Percentiles rank a stretch among this genome's conserved stretches.
These are phyloP conservation scores for Elasticomyces elasticus DNA, from an alignment of 495 filamentous ascomycete species.

Conservation along the genomic window DNA sequence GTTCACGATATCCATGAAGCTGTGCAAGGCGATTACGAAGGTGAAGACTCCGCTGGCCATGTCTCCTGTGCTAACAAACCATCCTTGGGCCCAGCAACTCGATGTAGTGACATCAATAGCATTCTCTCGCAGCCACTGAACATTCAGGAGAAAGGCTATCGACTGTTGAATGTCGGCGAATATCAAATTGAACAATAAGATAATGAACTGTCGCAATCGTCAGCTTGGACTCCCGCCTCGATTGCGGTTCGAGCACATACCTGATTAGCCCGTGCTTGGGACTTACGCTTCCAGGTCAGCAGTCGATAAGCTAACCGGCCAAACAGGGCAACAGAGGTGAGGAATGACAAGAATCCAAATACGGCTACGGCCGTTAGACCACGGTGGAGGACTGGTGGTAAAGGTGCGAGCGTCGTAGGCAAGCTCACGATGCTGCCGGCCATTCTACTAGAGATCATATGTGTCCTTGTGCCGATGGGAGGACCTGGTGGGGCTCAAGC, in stretches of 20 bases:
- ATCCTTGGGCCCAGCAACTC: constrained; percentile 19
- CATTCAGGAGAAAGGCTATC: constrained; percentile 14
- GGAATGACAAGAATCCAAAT: constrained; percentile 16
- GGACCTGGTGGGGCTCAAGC: background rate
- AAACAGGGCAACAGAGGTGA: constrained; percentile 15
- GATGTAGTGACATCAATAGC: constrained; percentile 1
- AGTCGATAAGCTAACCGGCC: constrained; percentile 8
- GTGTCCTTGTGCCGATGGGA: no score
- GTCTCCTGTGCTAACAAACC: constrained; percentile 21
- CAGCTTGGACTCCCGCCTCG: no score
- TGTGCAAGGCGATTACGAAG: constrained; percentile 58
- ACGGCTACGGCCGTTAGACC: constrained; percentile 16
- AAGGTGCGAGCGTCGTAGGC: constrained; percentile 8
- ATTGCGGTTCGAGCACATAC: no score
- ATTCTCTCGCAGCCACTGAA: constrained; percentile 8
- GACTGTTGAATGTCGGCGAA: constrained; percentile 24
- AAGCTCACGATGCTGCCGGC: background rate
- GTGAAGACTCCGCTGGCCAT: constrained; percentile 18
- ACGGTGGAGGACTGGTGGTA: constrained; percentile 11
- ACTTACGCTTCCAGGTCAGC: constrained; percentile 1
- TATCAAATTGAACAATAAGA: constrained; percentile 19
- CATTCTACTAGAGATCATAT: no score
- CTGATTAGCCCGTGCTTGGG: constrained; percentile 15
- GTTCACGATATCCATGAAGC: constrained; percentile 39
- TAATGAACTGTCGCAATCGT: constrained; percentile 6